Conservation (phyloP, 139 green algal species). For the Picochlorum sp. region DNA sequence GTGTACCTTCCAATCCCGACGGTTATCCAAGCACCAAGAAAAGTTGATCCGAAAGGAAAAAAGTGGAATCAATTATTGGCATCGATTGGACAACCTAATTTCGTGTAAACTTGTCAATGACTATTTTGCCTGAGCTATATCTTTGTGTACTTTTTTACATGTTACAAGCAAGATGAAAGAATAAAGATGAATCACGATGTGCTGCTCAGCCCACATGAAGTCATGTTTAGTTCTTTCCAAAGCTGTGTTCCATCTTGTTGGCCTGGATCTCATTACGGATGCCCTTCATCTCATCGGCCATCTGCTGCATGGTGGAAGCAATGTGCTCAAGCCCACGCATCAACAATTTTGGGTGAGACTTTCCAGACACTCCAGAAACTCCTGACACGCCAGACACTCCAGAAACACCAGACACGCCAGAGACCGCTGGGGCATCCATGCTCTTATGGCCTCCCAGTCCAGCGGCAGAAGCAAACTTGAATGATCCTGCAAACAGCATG, state of each 20-base stretch:
- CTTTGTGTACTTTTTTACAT: too few species aligned
- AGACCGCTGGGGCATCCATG: not conserved
- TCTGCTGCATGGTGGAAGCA: not conserved
- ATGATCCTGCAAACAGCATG: constrained; percentile 6
- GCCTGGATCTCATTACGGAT: not conserved
- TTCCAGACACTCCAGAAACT: not conserved
- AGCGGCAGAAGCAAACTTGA: constrained; percentile 1
- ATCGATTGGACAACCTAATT: constrained; percentile 75
- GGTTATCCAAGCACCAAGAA: constrained; percentile 68
- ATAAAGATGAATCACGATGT: too few species aligned
- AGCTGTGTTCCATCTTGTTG: not conserved
- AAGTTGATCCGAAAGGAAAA: constrained; percentile 80
- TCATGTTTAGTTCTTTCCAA: not conserved
- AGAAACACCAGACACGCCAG: not conserved
- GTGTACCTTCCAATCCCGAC: constrained; percentile 80
- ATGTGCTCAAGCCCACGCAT: not conserved
- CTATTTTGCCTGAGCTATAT: not conserved
- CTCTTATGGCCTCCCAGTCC: not conserved
- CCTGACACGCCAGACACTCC: not conserved
- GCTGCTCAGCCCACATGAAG: too few species aligned
- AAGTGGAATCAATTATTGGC: constrained; percentile 69
- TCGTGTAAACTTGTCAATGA: constrained; percentile 25
- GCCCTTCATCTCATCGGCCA: not conserved
- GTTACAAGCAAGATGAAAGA: too few species aligned
- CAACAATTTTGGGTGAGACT: not conserved